Percentiles rank a stretch among this genome's conserved stretches.
phyloP scores from a whole-genome alignment of 805 yeast species.

The Nakazawaea ambrosiae region DNA sequence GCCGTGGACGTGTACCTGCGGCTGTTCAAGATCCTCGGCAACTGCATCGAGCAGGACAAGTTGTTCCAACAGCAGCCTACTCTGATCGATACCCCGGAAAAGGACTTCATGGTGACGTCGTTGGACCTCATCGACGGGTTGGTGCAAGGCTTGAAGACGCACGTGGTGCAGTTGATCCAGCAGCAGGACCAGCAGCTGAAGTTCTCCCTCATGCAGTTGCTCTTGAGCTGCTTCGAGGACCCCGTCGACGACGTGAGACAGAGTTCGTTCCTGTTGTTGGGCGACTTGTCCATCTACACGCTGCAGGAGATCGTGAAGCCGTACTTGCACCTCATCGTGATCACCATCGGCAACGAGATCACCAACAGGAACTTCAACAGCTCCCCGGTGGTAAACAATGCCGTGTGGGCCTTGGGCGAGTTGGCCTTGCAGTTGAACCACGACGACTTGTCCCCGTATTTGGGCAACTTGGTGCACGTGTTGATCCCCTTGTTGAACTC shows the following conservation, averaged over 20 bases:
- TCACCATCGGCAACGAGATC: conserved; percentile 65
- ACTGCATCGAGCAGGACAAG: conserved; percentile 61
- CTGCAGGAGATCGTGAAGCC: conserved; percentile 39
- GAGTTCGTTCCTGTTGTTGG: conserved; percentile 81
- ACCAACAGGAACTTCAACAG: conserved; percentile 42
- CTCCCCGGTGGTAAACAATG: conserved; percentile 73
- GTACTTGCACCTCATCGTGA: conserved; percentile 43
- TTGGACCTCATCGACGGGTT: conserved; percentile 88
- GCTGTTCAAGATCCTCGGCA: conserved; percentile 60
- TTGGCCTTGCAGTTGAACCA: conserved; percentile 53
- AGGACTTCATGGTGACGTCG: conserved; percentile 84
- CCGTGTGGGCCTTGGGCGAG: conserved; percentile 93
- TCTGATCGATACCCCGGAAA: conserved; percentile 70
- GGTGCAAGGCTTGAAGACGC: conserved; percentile 76
- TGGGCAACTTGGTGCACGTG: conserved; percentile 45
- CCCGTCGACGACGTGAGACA: conserved; percentile 85
- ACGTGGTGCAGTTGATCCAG: conserved; percentile 48
- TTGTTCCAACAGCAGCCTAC: conserved; percentile 26
- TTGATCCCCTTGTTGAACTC: conserved; percentile 55
- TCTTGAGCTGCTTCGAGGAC: conserved; percentile 69
- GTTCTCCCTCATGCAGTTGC: conserved; percentile 45
- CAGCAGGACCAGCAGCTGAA: conserved; percentile 19
- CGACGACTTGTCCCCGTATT: conserved; percentile 42
- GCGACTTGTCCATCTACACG: conserved; percentile 73
- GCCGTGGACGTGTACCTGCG: conserved; percentile 83